phyloP scores from a whole-genome alignment of 805 yeast genomes.

The Schwanniomyces sp. region DNA sequence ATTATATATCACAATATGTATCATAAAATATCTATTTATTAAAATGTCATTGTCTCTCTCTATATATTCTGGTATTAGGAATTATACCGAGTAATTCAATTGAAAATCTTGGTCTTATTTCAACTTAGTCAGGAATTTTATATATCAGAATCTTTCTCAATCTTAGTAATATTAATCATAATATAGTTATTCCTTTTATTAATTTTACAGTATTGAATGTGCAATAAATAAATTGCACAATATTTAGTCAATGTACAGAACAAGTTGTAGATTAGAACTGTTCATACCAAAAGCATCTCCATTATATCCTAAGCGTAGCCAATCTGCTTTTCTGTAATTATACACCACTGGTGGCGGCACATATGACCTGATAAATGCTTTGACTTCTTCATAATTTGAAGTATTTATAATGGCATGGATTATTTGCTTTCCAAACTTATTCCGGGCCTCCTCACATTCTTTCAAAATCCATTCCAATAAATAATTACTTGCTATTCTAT shows the following conservation, averaged over 20 bases:
- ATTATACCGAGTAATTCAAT: too few relatives aligned
- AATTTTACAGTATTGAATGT: too few relatives aligned
- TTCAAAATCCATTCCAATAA: conserved; percentile 52
- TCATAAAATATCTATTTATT: too few relatives aligned
- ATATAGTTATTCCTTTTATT: too few relatives aligned
- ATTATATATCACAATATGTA: too few relatives aligned
- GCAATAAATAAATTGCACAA: too few relatives aligned
- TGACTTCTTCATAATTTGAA: conserved; percentile 19
- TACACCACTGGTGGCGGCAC: conserved; percentile 28
- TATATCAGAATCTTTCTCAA: too few relatives aligned
- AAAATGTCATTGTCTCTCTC: too few relatives aligned
- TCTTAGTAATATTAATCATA: too few relatives aligned
- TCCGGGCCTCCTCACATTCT: conserved; percentile 49
- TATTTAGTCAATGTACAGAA: conserved; percentile 26
- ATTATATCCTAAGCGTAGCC: conserved; percentile 40
- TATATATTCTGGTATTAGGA: too few relatives aligned
- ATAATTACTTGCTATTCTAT: conserved; percentile 46
- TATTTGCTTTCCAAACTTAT: conserved; percentile 30
- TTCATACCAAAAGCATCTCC: conserved; percentile 30
- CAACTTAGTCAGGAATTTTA: too few relatives aligned
- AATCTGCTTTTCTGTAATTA: conserved; percentile 29
- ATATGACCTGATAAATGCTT: conserved; percentile 18
- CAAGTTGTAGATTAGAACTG: conserved; percentile 13
- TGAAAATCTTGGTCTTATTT: too few relatives aligned
- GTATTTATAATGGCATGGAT: conserved; percentile 18